These are phyloP conservation scores for Madurella fahalii DNA, from an alignment of 2,329 filamentous ascomycete species.

Conservation along the genomic window DNA sequence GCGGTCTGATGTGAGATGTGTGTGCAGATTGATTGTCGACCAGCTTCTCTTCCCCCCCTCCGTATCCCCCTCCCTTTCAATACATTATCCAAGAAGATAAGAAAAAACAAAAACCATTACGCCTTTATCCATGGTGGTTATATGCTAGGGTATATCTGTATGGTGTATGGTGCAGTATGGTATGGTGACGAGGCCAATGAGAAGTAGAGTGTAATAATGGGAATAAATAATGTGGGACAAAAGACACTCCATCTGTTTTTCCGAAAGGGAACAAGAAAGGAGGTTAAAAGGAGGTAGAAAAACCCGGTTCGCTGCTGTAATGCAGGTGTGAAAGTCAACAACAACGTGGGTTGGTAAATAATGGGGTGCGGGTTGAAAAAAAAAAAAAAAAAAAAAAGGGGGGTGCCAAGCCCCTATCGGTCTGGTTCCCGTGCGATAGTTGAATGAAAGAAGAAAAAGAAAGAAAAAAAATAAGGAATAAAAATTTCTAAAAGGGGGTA, in stretches of 20 bases:
- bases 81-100: constrained; percentile 2
- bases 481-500: background rate
- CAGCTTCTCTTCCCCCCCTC: no score
- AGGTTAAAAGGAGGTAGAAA: background rate
- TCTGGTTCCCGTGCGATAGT: no score
- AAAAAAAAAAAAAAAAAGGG: background rate
- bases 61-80: background rate
- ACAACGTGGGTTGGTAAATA: no score
- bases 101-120: constrained; percentile 7
- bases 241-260: no score
- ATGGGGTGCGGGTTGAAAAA: background rate
- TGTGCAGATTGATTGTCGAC: no score
- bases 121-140: constrained; percentile 9
- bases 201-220: constrained; percentile 1
- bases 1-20: no score
- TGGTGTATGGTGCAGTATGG: background rate
- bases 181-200: background rate
- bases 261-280: background rate
- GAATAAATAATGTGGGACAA: background rate
- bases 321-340: no score
- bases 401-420: background rate
- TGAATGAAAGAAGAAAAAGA: background rate
- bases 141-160: constrained; percentile 6
- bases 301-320: background rate
- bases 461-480: background rate